phyloP scores from a whole-genome alignment of 2,329 filamentous ascomycete genomes.

The Colletotrichum gloeosporioides region DNA sequence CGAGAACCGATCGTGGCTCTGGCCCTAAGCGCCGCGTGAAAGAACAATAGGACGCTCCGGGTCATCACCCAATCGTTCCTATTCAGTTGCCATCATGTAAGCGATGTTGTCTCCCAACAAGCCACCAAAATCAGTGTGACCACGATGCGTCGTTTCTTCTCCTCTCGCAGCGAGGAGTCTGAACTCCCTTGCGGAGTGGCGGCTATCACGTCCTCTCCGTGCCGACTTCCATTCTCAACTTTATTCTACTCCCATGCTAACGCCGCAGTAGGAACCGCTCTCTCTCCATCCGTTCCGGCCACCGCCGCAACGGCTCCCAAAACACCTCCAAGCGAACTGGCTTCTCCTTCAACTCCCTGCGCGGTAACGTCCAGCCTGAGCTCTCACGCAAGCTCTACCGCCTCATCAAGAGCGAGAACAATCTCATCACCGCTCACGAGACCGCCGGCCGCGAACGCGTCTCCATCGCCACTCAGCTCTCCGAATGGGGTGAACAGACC shows the following conservation, averaged over 20 bases:
- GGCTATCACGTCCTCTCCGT: background rate
- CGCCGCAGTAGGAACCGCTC: slow-evolving; percentile 67
- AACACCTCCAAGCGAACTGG: slow-evolving; percentile 38
- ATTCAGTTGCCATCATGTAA: slow-evolving; percentile 5
- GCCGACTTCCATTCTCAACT: background rate
- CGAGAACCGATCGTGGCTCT: background rate
- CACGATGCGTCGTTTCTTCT: slow-evolving; percentile 14
- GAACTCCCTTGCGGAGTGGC: background rate
- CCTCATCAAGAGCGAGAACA: slow-evolving; percentile 95
- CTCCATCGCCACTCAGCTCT: slow-evolving; percentile 86
- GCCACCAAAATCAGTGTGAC: background rate
- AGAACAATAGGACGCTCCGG: background rate
- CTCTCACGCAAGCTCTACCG: slow-evolving; percentile 87
- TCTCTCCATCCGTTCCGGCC: slow-evolving; percentile 74
- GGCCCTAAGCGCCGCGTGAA: background rate
- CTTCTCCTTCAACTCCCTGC: slow-evolving; percentile 87
- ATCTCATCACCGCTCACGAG: slow-evolving; percentile 84
- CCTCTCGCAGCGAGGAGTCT: slow-evolving; percentile 4
- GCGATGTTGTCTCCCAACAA: background rate
- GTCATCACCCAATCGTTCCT: background rate
- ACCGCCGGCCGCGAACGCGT: slow-evolving; percentile 83
- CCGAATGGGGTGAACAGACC: slow-evolving; percentile 95
- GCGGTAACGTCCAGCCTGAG: slow-evolving; percentile 84
- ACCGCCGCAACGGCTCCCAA: slow-evolving; percentile 45
- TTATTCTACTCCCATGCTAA: background rate